phyloP scores from a whole-genome alignment of 768 basidiomycete genomes.

The Rickenella mellea region DNA sequence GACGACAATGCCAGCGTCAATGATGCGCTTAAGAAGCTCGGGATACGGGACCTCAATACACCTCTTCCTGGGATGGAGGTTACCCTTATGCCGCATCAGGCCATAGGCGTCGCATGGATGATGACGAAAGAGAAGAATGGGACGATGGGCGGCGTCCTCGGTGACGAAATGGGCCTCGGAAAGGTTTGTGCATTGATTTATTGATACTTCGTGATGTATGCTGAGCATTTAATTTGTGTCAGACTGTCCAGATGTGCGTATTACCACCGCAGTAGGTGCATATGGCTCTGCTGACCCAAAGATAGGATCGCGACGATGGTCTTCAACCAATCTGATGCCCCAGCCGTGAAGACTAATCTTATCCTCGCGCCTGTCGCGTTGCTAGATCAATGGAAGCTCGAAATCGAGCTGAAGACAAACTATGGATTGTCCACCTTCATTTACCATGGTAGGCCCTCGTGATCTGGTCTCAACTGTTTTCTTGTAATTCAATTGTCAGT shows the following conservation, averaged over 20 bases:
- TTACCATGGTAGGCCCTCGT: conserved; percentile 41
- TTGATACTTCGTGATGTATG: background rate
- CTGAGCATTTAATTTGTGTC: background rate
- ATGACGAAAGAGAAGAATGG: conserved; percentile 34
- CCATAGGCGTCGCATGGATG: conserved; percentile 58
- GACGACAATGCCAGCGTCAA: conserved; percentile 52
- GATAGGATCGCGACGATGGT: conserved; percentile 44
- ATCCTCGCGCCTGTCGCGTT: conserved; percentile 60
- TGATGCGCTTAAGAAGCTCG: conserved; percentile 43
- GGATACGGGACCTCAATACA: conserved; percentile 36
- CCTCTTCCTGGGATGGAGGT: conserved; percentile 51
- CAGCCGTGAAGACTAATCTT: conserved; percentile 49
- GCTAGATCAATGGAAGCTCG: conserved; percentile 56
- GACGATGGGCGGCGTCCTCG: conserved; percentile 35
- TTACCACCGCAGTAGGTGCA: conserved; percentile 3
- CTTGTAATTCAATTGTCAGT: background rate
- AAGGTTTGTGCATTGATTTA: conserved; percentile 25
- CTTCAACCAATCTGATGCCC: conserved; percentile 41
- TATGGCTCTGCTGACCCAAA: conserved; percentile 1
- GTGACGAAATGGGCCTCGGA: conserved; percentile 51
- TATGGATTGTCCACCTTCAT: conserved; percentile 40
- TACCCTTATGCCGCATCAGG: conserved; percentile 59
- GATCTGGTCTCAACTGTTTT: background rate
- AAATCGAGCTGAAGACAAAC: conserved; percentile 50
- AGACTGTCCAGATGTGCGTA: conserved; percentile 20